A percentile compares a stretch with the other conserved stretches of the same genome.
phyloP scores from a whole-genome alignment of 805 yeast species.

The Metschnikowia koreensis region DNA sequence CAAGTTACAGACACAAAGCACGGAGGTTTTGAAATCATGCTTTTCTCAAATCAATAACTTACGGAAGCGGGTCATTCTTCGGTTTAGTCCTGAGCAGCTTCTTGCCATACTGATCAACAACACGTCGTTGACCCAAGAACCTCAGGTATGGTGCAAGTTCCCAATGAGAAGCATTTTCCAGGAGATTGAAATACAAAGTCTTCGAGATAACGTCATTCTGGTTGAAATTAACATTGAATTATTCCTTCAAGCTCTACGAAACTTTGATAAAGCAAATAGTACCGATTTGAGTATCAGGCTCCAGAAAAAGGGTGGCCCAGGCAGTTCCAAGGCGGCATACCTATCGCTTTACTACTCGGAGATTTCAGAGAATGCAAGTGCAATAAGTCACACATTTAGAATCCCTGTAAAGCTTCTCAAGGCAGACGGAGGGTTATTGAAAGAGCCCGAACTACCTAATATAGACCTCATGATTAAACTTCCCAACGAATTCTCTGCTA shows the following conservation, averaged over 20 bases:
- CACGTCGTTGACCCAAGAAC: conserved; percentile 48
- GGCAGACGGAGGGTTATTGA: conserved; percentile 47
- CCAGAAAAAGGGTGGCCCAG: conserved; percentile 41
- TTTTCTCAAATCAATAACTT: conserved; percentile 50
- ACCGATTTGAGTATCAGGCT: conserved; percentile 51
- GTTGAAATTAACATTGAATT: conserved; percentile 65
- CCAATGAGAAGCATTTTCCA: conserved; percentile 45
- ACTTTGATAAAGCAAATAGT: conserved; percentile 53
- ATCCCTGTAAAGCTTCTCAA: conserved; percentile 69
- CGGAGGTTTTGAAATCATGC: conserved; percentile 36
- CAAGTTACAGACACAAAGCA: conserved; percentile 25
- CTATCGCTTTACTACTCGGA: conserved; percentile 57
- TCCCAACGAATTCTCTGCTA: conserved; percentile 47
- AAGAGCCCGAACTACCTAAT: conserved; percentile 60
- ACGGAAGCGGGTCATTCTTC: conserved; percentile 54
- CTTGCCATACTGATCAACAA: conserved; percentile 47
- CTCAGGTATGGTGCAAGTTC: conserved; percentile 68
- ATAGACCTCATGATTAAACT: conserved; percentile 57
- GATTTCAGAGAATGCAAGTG: conserved; percentile 37
- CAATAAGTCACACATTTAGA: conserved; percentile 62
- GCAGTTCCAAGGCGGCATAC: conserved; percentile 43
- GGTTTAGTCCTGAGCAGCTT: conserved; percentile 51
- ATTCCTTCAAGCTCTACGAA: conserved; percentile 53
- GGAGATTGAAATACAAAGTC: conserved; percentile 49
- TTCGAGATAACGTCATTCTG: conserved; percentile 52